phyloP scores from a whole-genome alignment of 2,329 filamentous ascomycete species.

The Chaetomiaceae sp. region DNA sequence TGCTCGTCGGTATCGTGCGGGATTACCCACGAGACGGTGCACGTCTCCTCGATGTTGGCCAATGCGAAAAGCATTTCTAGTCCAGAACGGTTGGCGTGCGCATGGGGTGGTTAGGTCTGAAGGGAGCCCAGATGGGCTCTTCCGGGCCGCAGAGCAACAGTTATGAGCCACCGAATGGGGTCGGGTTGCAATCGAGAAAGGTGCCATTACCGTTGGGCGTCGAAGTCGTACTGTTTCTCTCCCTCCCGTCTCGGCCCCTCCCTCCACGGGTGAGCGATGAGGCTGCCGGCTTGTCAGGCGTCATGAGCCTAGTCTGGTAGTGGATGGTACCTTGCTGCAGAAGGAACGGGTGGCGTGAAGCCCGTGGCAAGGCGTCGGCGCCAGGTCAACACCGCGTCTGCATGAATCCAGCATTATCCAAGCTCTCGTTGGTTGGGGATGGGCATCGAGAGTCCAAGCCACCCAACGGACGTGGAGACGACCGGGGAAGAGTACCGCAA shows the following conservation, averaged over 20 bases:
- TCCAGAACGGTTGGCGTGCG: no score
- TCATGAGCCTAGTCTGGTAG: slow-evolving; percentile 4
- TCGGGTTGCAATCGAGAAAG: slow-evolving; percentile 22
- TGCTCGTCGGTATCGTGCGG: no score
- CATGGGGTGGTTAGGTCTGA: no score
- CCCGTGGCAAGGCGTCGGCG: slow-evolving; percentile 11
- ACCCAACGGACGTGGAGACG: slow-evolving; percentile 15
- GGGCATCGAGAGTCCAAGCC: slow-evolving; percentile 13
- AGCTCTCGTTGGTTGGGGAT: background rate
- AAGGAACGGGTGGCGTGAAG: slow-evolving; percentile 20
- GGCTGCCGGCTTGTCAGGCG: slow-evolving; percentile 9
- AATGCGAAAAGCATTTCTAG: no score
- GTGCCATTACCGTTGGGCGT: slow-evolving; percentile 19
- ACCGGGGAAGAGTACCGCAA: slow-evolving; percentile 5
- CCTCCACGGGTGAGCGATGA: no score
- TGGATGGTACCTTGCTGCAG: slow-evolving; percentile 10
- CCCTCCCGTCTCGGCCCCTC: background rate
- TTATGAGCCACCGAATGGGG: slow-evolving; percentile 9
- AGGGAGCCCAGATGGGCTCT: background rate
- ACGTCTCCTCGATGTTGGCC: no score
- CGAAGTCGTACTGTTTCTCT: slow-evolving; percentile 18
- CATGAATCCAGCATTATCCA: slow-evolving; percentile 18
- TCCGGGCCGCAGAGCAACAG: slow-evolving; percentile 2
- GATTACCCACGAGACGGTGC: no score
- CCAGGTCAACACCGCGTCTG: slow-evolving; percentile 15